Evolutionary conservation across 352 stramenopile genomes (phyloP), one percentile per base, ranked within the genome.

Genomic region (Phytophthora uliginosa): DNA sequence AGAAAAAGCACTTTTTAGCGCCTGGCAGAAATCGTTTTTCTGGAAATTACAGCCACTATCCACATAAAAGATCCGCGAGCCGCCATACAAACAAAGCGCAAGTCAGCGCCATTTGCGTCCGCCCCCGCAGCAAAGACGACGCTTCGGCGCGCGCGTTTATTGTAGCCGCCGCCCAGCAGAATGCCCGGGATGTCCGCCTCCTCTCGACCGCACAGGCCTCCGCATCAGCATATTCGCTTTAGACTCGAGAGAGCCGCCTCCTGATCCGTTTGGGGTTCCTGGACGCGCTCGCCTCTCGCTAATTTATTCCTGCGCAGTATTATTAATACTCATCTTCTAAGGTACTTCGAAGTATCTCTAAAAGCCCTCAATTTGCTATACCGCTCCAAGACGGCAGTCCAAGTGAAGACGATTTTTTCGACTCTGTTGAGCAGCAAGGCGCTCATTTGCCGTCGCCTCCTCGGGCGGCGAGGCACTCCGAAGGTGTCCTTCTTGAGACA

Each of bases 361-460:
- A 26, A 26, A 26, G 24, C 24, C 24, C 24, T 26, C 24, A 26
- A 26, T 26, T 26, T 2, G 24, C 24, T 26, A 26, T 26, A 26
- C 24, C 24, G 24, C 24, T 26, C 24, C 24, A 82, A 28, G 78
- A 84, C 18, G 74, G 69, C 12, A 79, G 69, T 40, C 71, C 50
- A 15, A 93, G 85, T 33, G 89, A 94, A n/a, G 86, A 95, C 38
- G 89, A 95, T 56, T 95, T 94, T 68, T 95, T 93, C 63, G 89
- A 95, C 55, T 89, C 85, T 10, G 73, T 94, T 12, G 84, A 95
- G 54, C 73, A 91, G 24, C 24, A 26, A 31, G 69, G 85, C 5
- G 76, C 48, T 4, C 51, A 71, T 51, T 55, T 61, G 22, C 26
- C 69, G 15, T 76, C 70, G 17, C 56, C 60, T 0, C 7, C 57